Evolutionary conservation across 1,284 basidiomycete species (phyloP).

Genomic region (Bondarzewia mesenterica): DNA sequence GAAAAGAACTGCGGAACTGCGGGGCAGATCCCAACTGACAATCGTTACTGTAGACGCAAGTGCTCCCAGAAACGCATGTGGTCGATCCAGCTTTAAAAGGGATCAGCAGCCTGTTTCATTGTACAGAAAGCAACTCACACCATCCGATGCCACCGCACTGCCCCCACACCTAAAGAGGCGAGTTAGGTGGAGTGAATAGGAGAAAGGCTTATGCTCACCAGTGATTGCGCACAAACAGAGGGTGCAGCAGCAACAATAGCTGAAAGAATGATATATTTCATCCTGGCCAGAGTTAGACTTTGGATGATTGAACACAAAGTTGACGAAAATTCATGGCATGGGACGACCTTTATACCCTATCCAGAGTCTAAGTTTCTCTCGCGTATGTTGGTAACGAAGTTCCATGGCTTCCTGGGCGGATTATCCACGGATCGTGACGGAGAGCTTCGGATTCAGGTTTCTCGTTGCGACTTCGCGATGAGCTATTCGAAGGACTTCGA

Average conservation of each 20-base stretch:
- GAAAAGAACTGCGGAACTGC: neutral
- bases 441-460: no score
- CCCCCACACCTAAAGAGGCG: slow-evolving; percentile 4
- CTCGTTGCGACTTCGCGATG: no score
- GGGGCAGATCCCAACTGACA: slow-evolving; percentile 14
- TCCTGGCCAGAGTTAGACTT: neutral
- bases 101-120: neutral
- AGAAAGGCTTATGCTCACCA: neutral
- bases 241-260: slow-evolving; percentile 5
- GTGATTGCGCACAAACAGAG: slow-evolving; percentile 1
- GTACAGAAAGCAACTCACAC: slow-evolving; percentile 9
- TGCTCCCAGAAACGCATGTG: slow-evolving; percentile 22
- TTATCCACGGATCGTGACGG: neutral
- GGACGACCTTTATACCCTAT: neutral
- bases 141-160: slow-evolving; percentile 14
- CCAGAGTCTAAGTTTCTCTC: neutral
- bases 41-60: slow-evolving; percentile 21
- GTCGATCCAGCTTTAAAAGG: slow-evolving; percentile 18
- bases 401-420: neutral
- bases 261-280: slow-evolving; percentile 4
- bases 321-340: neutral
- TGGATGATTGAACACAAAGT: no score
- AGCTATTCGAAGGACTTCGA: no score
- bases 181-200: neutral
- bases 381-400: neutral